Base-by-base conservation (phyloP, 306 rosid genomes). In the Lablab purpureus region DNA sequence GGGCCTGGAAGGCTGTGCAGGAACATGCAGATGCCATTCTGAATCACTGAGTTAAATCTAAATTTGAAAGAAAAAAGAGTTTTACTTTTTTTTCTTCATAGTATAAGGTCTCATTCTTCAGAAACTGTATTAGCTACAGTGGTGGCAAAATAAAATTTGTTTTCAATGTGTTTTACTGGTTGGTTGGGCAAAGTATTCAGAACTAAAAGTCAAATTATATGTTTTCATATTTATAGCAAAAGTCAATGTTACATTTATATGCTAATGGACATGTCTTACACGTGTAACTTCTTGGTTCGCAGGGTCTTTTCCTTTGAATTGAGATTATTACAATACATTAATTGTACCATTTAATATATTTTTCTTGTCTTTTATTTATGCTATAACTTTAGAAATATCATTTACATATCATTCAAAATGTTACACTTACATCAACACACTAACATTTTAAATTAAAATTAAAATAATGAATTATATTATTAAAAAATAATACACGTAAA, bases 1-100 rank as follows among this genome's bases (percentile, higher is more conserved):
- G 9, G 70, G 89, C 89, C 0, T 87, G 87, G 88, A 84, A 84
- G 66, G 80, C 68, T 67, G 90, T 90, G 30, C 85, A 86, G 11
- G 82, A 85, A 37, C 78, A 86, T 21, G 89, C 89, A 4, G 34
- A 67, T 74, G 36, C 36, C 11, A 73, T 73, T 64, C 37, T 73
- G 14, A 55, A 55, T 3, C 8, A 67, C 45, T 37, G 12, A n/a
- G 19, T 54, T 18, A 10, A 66, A 52, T 77, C 15, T 6, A 8
- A 30, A 63, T 63, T 10, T 18, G 10, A 10, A 17, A 55, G 30
- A 23, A 10, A 55, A 55, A 56, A 2, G 1, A 56, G 2, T 37
- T 56, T 11, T 23, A 22, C 4, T 3, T 4, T 23, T 27, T 2
- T 27, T 56, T 56, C 17, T 23, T 56, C 13, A 3, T 59, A 0